A percentile compares a stretch with the other conserved stretches of the same genome.
These are phyloP conservation scores for Lachnellula cervina DNA, from an alignment of 2,329 filamentous ascomycete genomes.

Conservation along the genomic window DNA sequence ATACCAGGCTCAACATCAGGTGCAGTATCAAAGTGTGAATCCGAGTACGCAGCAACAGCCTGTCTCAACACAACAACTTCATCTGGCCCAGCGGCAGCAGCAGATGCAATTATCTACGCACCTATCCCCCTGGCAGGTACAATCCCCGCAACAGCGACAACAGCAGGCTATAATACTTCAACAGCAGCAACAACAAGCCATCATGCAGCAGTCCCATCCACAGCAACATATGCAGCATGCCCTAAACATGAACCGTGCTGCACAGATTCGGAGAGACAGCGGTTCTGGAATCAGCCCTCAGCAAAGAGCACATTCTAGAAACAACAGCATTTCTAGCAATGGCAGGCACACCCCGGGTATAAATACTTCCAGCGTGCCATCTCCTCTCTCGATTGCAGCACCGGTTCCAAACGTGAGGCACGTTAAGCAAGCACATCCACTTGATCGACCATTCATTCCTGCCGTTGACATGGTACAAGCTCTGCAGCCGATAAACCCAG, in stretches of 20 bases:
- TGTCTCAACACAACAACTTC: slow-evolving; percentile 2
- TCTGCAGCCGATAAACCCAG: slow-evolving; percentile 41
- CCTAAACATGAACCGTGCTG: slow-evolving; percentile 10
- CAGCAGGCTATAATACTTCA: background rate
- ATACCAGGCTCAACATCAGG: background rate
- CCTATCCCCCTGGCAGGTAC: slow-evolving; percentile 5
- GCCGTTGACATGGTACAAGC: slow-evolving; percentile 29
- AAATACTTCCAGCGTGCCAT: background rate
- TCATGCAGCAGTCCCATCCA: background rate
- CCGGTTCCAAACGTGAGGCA: background rate
- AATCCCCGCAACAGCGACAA: slow-evolving; percentile 8
- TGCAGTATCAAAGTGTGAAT: slow-evolving; percentile 7
- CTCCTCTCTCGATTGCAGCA: background rate
- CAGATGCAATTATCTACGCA: slow-evolving; percentile 12
- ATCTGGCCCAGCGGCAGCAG: slow-evolving; percentile 6
- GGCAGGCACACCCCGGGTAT: slow-evolving; percentile 11
- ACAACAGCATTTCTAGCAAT: slow-evolving; percentile 15
- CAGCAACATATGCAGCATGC: slow-evolving; percentile 11
- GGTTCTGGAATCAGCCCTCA: slow-evolving; percentile 4
- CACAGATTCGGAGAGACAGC: slow-evolving; percentile 12
- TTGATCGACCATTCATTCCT: slow-evolving; percentile 33
- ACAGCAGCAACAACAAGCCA: background rate
- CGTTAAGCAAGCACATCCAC: slow-evolving; percentile 2
- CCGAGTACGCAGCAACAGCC: slow-evolving; percentile 9
- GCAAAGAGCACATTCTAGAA: slow-evolving; percentile 11